phyloP scores from a whole-genome alignment of 495 filamentous ascomycete genomes.

The Astrothelium subdiscretum region DNA sequence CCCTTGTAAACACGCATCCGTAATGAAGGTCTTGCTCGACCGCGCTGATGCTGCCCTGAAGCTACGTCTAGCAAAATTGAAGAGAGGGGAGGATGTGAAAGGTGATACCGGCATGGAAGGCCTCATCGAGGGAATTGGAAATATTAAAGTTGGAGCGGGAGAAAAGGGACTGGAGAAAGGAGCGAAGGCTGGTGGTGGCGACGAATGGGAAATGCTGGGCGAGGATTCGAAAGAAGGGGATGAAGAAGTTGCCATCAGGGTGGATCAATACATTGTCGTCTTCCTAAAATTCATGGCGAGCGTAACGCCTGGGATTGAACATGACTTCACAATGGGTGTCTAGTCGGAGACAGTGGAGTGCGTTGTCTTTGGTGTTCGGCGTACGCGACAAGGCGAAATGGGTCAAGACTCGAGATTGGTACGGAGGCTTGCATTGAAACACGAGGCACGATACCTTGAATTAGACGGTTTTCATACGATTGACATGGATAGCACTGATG shows the following conservation, averaged over 20 bases:
- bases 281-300: slow-evolving; percentile 98
- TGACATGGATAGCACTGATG: not conserved
- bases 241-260: slow-evolving; percentile 79
- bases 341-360: slow-evolving; percentile 26
- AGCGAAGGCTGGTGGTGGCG: slow-evolving; percentile 45
- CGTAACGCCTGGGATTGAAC: slow-evolving; percentile 92
- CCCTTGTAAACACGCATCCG: slow-evolving; percentile 83
- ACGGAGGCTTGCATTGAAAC: not conserved
- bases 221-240: slow-evolving; percentile 51
- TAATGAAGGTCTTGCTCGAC: slow-evolving; percentile 97
- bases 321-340: slow-evolving; percentile 97
- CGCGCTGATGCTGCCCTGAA: slow-evolving; percentile 89
- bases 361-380: not conserved
- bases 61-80: slow-evolving; percentile 70
- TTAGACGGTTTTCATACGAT: not conserved
- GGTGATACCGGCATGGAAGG: slow-evolving; percentile 50
- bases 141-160: slow-evolving; percentile 31
- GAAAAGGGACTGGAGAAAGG: slow-evolving; percentile 31
- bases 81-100: slow-evolving; percentile 40
- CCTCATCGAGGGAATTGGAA: slow-evolving; percentile 46
- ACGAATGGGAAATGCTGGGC: slow-evolving; percentile 77
- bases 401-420: not conserved
- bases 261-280: slow-evolving; percentile 95
- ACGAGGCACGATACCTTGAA: not conserved
- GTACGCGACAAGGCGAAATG: not conserved